These are phyloP conservation scores for Candida morakotiae DNA, from an alignment of 805 yeast genomes.

Conservation along the genomic window DNA sequence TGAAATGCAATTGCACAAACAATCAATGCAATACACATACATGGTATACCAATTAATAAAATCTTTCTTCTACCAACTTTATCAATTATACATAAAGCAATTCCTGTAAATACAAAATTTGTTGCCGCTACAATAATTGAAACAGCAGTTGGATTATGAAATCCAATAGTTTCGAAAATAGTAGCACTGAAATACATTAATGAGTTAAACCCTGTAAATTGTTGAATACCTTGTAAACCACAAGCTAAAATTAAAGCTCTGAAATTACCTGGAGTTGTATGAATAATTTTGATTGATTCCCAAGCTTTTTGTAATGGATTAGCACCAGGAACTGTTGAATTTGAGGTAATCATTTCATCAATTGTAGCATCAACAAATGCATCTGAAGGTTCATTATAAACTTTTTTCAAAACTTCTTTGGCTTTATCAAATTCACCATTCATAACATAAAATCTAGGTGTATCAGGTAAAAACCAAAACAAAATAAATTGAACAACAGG, in stretches of 20 bases:
- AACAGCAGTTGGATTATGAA: constrained; percentile 86
- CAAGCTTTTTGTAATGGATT: constrained; percentile 46
- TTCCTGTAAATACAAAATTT: constrained; percentile 80
- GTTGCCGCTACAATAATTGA: constrained; percentile 93
- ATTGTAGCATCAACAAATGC: constrained; percentile 64
- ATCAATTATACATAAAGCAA: constrained; percentile 86
- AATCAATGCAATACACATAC: constrained; percentile 73
- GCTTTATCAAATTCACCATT: constrained; percentile 66
- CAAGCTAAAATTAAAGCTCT: constrained; percentile 89
- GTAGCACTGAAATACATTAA: constrained; percentile 94
- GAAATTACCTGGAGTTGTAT: constrained; percentile 69
- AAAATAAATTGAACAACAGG: constrained; percentile 72
- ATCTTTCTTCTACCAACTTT: constrained; percentile 83
- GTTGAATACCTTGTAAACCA: constrained; percentile 94
- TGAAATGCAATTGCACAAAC: constrained; percentile 91
- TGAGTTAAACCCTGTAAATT: constrained; percentile 94
- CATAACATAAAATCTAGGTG: constrained; percentile 86
- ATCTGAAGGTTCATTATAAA: constrained; percentile 61
- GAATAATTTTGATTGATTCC: constrained; percentile 62
- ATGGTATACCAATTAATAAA: constrained; percentile 74
- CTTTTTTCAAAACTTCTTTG: constrained; percentile 54
- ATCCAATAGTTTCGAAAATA: constrained; percentile 87
- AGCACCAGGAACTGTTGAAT: constrained; percentile 39
- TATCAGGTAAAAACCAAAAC: constrained; percentile 87
- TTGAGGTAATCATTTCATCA: constrained; percentile 52